Evolutionary conservation across 176 grass and related monocot genomes (phyloP).

Genomic region (Bonia amplexicaulis): DNA sequence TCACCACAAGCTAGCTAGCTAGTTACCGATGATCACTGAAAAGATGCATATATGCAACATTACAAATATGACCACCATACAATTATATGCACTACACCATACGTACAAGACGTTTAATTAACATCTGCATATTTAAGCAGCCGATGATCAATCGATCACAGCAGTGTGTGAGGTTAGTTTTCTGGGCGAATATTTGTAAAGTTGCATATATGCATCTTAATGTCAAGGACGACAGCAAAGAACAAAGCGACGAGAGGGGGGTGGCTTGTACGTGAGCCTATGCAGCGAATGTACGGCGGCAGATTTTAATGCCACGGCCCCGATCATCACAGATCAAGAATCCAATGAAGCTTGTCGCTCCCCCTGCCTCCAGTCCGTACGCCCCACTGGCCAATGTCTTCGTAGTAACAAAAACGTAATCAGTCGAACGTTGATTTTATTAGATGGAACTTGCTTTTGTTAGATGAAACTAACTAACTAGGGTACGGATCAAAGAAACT

Average conservation of each 20-base stretch:
- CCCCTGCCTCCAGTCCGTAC: neutral
- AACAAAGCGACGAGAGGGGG: slow-evolving; percentile 23
- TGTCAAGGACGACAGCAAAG: slow-evolving; percentile 18
- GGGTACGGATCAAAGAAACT: neutral
- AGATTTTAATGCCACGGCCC: slow-evolving; percentile 12
- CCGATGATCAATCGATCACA: neutral
- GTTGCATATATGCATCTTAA: no score
- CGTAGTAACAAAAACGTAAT: slow-evolving; percentile 21
- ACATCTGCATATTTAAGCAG: neutral
- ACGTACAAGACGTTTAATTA: neutral
- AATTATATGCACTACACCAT: neutral
- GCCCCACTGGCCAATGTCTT: neutral
- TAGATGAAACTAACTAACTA: neutral
- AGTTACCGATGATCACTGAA: neutral
- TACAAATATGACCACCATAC: neutral
- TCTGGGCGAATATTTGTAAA: no score
- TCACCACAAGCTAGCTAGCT: neutral
- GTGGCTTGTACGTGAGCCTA: slow-evolving; percentile 38
- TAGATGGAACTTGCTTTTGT: neutral
- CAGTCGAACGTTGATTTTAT: neutral
- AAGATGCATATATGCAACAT: neutral
- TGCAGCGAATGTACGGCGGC: slow-evolving; percentile 16
- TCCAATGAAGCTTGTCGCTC: slow-evolving; percentile 39
- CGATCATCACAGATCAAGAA: slow-evolving; percentile 52
- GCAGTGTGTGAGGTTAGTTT: neutral